Evolutionary conservation across 257 asterid genomes (phyloP), one percentile per base, ranked within the genome.

Genomic region (Petunia axillaris): DNA sequence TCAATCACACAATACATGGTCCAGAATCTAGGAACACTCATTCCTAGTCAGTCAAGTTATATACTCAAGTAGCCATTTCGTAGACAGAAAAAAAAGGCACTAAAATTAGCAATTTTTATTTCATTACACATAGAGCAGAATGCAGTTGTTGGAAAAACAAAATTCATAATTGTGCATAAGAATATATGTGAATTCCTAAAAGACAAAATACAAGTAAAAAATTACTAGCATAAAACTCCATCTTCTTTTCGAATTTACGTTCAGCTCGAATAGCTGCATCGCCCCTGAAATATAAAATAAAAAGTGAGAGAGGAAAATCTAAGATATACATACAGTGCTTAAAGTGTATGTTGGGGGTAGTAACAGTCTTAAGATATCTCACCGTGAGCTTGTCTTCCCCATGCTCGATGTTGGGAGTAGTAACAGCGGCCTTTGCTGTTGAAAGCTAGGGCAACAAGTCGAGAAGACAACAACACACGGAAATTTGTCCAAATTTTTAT

Each of bases 221-320:
- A 87, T 85, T 85, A 91, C 98, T 84, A 8, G 89, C 81, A 76
- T 94, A 89, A 83, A 94, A 94, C 55, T 85, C 84, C 78, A 94
- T 63, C 84, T 94, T 90, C 92, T 90, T 94, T 55, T 90, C 92
- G 79, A 94, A 89, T 84, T 89, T 94, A 78, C 86, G 90, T 10
- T 90, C 95, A 9, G 91, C 90, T 1, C 82, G 89, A 10, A 87
- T 65, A 57, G 75, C 78, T 9, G 70, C 87, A 43, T 89, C 95
- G 80, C 86, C 54, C 53, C 92, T 92, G 90, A 77, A 83, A 82
- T 57, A 11, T 25, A 80, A 16, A 60, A 37, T 6, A 39, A 63
- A 15, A 60, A 9, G 8, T 2, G 38, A 55, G 15, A 11, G 14
- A 10, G 35, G 7, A 16, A 73, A 37, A 65, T 6, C 10, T 60